Evolutionary conservation across 1,139 yeast species (phyloP), one percentile per base, ranked within the genome.

Genomic region (Taphrina pruni): DNA sequence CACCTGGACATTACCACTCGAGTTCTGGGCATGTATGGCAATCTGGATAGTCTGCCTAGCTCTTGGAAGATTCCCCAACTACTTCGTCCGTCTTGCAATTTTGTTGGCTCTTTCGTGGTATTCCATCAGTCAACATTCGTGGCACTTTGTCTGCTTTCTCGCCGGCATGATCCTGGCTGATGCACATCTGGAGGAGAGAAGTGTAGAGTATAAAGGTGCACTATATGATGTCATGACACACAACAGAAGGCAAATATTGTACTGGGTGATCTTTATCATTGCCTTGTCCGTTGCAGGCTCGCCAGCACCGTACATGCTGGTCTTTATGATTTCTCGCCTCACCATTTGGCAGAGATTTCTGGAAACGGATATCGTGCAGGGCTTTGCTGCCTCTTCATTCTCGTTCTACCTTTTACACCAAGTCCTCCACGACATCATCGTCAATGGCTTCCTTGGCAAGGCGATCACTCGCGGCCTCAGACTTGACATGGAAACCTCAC

Each of bases 121-220:
- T 11, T 38, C 41, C 11, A 38, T 38, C 41, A 8, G 7, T 38
- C 41, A 55, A 8, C 21, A 35, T 12, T 35, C 60, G n/a, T 55
- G 60, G 60, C 32, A 45, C 36, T 35, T 55, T 9, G 38, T 55
- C 36, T 55, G 60, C 60, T 55, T 55, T 45, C 20, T 55, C 45
- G 43, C 60, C 11, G 60, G 60, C 48, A 55, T 55, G 60, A 41
- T 55, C 17, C 20, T 55, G 17, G 60, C 60, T 17, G 60, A 55
- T 21, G 38, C 41, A 20, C 35, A 55, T 20, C 46, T 55, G 21
- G 41, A 38, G 41, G 41, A 11, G 11, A 38, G 11, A 38, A 8
- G 11, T 11, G 11, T 38, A 8, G 41, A 38, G 11, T 38, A 38
- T 38, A 8, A 11, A 8, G 41, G 41, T 8, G 11, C 11, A 38